Percentiles rank a stretch among this genome's conserved stretches.
phyloP scores from a whole-genome alignment of 495 filamentous ascomycete genomes.

The Penicillium odoratum region DNA sequence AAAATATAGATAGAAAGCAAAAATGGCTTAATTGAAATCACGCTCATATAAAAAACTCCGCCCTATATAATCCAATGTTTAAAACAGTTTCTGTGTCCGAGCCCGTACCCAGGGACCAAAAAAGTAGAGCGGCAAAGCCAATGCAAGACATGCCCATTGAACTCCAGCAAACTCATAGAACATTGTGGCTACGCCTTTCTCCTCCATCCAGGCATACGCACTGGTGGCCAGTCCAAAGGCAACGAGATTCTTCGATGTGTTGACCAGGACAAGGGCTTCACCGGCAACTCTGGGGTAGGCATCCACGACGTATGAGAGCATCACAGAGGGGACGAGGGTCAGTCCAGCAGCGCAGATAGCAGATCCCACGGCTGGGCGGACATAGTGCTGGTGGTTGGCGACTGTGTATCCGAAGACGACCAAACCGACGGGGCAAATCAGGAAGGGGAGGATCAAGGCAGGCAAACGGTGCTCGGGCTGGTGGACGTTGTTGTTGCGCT shows the following conservation, averaged over 20 bases:
- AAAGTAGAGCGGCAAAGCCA: slow-evolving; percentile 37
- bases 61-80: neutral
- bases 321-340: slow-evolving; percentile 31
- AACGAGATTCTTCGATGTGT: slow-evolving; percentile 42
- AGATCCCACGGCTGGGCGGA: slow-evolving; percentile 26
- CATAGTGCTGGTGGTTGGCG: slow-evolving; percentile 19
- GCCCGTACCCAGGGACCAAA: slow-evolving; percentile 31
- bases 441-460: slow-evolving; percentile 31
- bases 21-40: neutral
- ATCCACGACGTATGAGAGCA: slow-evolving; percentile 37
- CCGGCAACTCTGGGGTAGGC: slow-evolving; percentile 28
- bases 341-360: slow-evolving; percentile 28
- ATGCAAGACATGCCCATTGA: slow-evolving; percentile 35
- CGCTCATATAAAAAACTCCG: neutral
- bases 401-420: slow-evolving; percentile 32
- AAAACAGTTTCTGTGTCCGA: slow-evolving; percentile 23
- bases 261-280: slow-evolving; percentile 36
- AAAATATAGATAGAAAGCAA: neutral
- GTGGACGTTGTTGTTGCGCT: slow-evolving; percentile 29
- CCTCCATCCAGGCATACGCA: slow-evolving; percentile 31
- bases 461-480: slow-evolving; percentile 35
- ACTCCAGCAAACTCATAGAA: slow-evolving; percentile 39
- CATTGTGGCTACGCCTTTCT: slow-evolving; percentile 37
- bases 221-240: slow-evolving; percentile 37
- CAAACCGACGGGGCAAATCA: slow-evolving; percentile 30